Evolutionary conservation across 2,329 filamentous ascomycete species (phyloP).

Genomic region (Kalmusia sp.): DNA sequence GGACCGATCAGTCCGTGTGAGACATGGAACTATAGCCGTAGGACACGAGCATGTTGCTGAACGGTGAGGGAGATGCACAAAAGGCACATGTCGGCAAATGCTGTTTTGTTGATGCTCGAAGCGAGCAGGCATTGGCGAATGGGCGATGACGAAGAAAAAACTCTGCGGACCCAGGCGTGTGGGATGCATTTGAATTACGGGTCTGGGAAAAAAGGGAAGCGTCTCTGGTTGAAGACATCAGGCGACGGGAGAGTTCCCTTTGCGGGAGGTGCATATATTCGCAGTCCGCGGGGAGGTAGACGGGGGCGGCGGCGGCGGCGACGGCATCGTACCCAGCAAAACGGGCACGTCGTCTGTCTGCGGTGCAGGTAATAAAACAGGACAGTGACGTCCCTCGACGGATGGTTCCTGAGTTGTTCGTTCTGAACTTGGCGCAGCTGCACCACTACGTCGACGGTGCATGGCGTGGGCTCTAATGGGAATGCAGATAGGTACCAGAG

Average conservation of each 20-base stretch:
- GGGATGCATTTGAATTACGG: constrained; percentile 28
- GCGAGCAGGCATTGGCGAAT: constrained; percentile 24
- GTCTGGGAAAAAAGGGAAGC: constrained; percentile 19
- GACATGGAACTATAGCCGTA: constrained; percentile 8
- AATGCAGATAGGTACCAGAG: constrained; percentile 16
- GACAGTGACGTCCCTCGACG: background rate
- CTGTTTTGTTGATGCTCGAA: constrained; percentile 24
- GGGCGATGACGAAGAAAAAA: constrained; percentile 14
- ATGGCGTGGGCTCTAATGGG: constrained; percentile 15
- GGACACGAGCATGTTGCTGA: constrained; percentile 15
- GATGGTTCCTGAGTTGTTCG: constrained; percentile 12
- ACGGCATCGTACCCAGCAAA: too few species aligned
- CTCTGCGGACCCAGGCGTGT: constrained; percentile 28
- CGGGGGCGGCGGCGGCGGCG: too few species aligned
- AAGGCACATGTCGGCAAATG: constrained; percentile 22
- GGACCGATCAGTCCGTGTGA: background rate
- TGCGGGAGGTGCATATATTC: constrained; percentile 14
- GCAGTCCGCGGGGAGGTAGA: constrained; percentile 10
- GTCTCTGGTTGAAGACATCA: constrained; percentile 18
- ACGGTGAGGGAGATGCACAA: constrained; percentile 15
- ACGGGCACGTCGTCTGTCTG: too few species aligned
- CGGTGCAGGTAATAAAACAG: too few species aligned
- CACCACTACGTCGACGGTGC: constrained; percentile 16
- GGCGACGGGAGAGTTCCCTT: constrained; percentile 19
- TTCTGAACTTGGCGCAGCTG: constrained; percentile 22